Base-by-base conservation (phyloP, 352 stramenopile genomes). In the Pythium myriotylum region DNA sequence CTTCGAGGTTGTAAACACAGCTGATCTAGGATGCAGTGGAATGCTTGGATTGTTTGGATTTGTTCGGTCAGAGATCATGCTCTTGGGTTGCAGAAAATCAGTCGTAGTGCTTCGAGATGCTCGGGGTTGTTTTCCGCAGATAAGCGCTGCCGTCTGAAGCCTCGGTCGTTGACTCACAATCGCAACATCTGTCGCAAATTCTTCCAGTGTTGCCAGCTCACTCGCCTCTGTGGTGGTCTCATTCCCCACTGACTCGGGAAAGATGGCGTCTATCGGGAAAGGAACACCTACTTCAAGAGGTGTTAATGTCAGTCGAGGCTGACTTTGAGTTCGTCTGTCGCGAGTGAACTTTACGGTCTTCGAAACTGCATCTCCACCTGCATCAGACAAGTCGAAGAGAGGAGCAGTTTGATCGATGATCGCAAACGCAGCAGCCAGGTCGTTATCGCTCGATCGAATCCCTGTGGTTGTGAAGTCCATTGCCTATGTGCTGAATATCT, bases 381-480 rank as follows among this genome's bases (percentile, higher is more conserved):
- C 49, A 42, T 65, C 54, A 1, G 55, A 47, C 12, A 70, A 53
- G 32, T 70, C 62, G 32, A 70, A 70, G 27, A 59, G 40, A 7
- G 62, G 62, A 37, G 13, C 22, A 10, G 54, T 48, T 32, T 53
- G 48, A 33, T 58, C 53, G n/a, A 68, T 68, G 14, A 68, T 41
- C 12, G 47, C 53, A 29, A 45, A 63, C 24, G 61, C 53, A 37
- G 54, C 54, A 19, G 49, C 39, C 26, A 39, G 43, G 4, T 53
- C 14, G 4, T 43, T 37, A 13, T 57, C 60, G 40, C 51, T 33
- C 24, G 29, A 35, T 5, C 5, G 29, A 35, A 10, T 5, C 10
- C 10, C 29, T 35, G 29, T 35, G 5, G 29, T 35, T 5, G 29
- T 10, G 10, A 35, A 35, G 29, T 35, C 29, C 29, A 35, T 35